Evolutionary conservation across 305 asterid genomes (phyloP), one percentile per base, ranked within the genome.

Genomic region (Withania somnifera): DNA sequence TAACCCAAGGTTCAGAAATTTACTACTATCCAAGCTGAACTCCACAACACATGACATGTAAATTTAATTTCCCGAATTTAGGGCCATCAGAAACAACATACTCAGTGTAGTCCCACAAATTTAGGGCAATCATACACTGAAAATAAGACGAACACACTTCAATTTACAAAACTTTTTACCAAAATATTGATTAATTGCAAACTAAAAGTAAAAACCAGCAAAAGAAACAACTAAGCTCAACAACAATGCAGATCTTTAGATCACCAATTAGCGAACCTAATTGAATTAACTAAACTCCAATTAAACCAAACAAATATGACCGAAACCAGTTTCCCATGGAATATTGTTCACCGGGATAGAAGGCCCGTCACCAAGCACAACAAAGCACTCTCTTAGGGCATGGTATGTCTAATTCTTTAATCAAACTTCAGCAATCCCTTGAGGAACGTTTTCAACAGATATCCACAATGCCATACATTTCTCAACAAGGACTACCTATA

Each of bases 21-120:
- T 36, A 30, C 47, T 24, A 63, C 68, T 20, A 79, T 71, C 56
- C 71, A 78, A 83, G 84, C 84, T 86, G 61, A 84, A 69, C 36
- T 69, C 20, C 34, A 40, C 54, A 6, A 13, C 20, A 40, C 34
- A 40, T 69, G 26, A 69, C 78, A 69, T 69, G 36, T 22, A 69
- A 69, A 19, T 69, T 20, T 6, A 54, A 40, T 69, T 69, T 69
- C 36, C 78, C 3, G 3, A 34, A 6, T 38, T 57, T 67, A 19
- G 53, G 19, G 32, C 22, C 50, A 34, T 78, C 22, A 78, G n/a
- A n/a, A n/a, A n/a, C n/a, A n/a, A n/a, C n/a, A n/a, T n/a, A n/a
- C n/a, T n/a, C n/a, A n/a, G n/a, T n/a, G n/a, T n/a, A n/a, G n/a
- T n/a, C n/a, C n/a, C n/a, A 34, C 32, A 69, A 69, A 20, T 38